A percentile compares a stretch with the other conserved stretches of the same genome.
Evolutionary conservation across 306 rosid genomes (phyloP).

Genomic region (Echinosophora koreensis): DNA sequence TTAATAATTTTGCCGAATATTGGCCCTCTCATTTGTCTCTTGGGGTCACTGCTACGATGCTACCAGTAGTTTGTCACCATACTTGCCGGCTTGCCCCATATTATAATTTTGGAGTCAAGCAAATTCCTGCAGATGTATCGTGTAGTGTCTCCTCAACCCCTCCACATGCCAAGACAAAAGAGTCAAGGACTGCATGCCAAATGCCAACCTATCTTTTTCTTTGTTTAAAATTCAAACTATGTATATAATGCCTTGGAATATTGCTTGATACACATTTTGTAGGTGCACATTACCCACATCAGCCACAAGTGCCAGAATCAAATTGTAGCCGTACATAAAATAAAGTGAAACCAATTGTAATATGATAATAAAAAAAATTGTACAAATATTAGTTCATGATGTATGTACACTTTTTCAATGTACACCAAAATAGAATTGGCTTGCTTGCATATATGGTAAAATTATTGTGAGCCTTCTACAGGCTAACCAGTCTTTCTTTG

Average conservation of each 20-base stretch:
- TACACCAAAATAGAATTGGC: conserved; percentile 19
- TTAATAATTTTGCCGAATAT: neutral
- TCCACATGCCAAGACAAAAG: too few relatives aligned
- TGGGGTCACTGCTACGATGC: neutral
- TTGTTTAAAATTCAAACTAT: conserved; percentile 48
- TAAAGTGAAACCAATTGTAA: too few relatives aligned
- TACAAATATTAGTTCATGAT: too few relatives aligned
- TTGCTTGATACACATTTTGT: too few relatives aligned
- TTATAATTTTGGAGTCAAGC: neutral
- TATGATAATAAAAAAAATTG: too few relatives aligned
- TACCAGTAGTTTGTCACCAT: neutral
- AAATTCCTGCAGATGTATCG: conserved; percentile 9
- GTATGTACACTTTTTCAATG: too few relatives aligned
- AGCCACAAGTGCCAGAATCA: too few relatives aligned
- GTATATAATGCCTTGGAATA: conserved; percentile 14
- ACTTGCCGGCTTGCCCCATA: conserved; percentile 21
- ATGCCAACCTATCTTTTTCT: conserved; percentile 9
- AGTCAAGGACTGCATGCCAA: conserved; percentile 36
- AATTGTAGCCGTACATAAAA: too few relatives aligned
- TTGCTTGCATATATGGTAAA: conserved; percentile 14
- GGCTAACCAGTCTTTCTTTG: too few relatives aligned
- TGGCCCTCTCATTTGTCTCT: neutral
- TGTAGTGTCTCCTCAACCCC: conserved; percentile 15
- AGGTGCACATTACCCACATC: too few relatives aligned
- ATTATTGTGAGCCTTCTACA: neutral